Percentiles rank a stretch among this genome's conserved stretches.
Evolutionary conservation across 2,329 filamentous ascomycete genomes (phyloP).

Genomic region (Diaporthe citri): DNA sequence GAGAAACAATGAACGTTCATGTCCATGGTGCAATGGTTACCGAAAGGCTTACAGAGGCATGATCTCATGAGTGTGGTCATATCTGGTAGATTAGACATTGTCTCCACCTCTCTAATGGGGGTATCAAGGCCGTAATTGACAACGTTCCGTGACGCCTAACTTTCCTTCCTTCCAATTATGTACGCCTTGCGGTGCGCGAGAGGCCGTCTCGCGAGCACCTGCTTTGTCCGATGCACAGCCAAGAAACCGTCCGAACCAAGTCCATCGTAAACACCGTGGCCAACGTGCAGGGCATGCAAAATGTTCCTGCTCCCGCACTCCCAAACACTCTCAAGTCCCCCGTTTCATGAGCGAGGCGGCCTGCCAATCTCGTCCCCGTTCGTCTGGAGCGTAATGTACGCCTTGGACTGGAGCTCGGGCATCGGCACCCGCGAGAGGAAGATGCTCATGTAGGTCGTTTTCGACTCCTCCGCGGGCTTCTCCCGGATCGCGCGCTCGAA

Average conservation of each 20-base stretch:
- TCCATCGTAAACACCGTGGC: constrained; percentile 12
- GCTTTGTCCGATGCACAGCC: constrained; percentile 1
- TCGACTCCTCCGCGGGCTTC: constrained; percentile 57
- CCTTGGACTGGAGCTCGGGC: constrained; percentile 65
- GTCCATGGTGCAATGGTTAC: too few species aligned
- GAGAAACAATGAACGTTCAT: background rate
- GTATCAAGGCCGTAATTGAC: constrained; percentile 32
- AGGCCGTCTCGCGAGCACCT: background rate
- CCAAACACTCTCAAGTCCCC: background rate
- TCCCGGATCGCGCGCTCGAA: constrained; percentile 65
- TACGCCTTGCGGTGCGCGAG: background rate
- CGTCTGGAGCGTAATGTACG: constrained; percentile 62
- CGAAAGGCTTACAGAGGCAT: background rate
- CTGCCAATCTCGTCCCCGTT: constrained; percentile 50
- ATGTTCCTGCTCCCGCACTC: background rate
- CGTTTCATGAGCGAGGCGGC: background rate
- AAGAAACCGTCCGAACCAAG: constrained; percentile 18
- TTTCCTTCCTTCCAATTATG: constrained; percentile 7
- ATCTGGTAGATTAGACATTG: constrained; percentile 7
- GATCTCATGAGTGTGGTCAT: background rate
- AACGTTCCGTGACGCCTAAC: constrained; percentile 19
- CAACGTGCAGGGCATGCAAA: constrained; percentile 4
- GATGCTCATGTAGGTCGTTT: constrained; percentile 68
- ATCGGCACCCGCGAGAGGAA: constrained; percentile 69
- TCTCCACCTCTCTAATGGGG: constrained; percentile 29